Conservation (phyloP, 2,329 filamentous ascomycete genomes). For the Setomelanomma holmii region DNA sequence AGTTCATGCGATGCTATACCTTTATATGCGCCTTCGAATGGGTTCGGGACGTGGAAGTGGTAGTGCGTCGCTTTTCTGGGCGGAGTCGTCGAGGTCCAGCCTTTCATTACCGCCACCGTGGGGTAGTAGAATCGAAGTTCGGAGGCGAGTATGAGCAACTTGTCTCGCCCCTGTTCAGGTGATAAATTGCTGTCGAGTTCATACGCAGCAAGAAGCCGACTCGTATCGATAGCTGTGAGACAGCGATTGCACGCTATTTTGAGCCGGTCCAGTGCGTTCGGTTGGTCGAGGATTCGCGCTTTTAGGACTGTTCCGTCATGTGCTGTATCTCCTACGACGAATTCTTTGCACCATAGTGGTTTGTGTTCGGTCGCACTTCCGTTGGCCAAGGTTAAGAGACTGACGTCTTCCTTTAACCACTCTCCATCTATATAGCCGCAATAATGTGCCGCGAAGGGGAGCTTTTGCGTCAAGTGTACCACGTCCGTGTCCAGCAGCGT, state of each 20-base stretch:
- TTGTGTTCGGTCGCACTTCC: conserved; percentile 39
- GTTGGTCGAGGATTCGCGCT: conserved; percentile 40
- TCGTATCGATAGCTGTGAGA: conserved; percentile 27
- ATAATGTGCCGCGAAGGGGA: conserved; percentile 36
- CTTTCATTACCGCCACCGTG: conserved; percentile 45
- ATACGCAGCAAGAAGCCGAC: conserved; percentile 44
- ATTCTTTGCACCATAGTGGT: conserved; percentile 53
- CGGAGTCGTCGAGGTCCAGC: conserved; percentile 25
- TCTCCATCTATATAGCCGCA: conserved; percentile 32
- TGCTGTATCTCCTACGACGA: conserved; percentile 57
- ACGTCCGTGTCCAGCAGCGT: conserved; percentile 23
- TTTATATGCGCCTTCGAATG: conserved; percentile 29
- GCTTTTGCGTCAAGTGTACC: conserved; percentile 25
- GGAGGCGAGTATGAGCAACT: conserved; percentile 46
- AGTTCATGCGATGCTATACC: conserved; percentile 37
- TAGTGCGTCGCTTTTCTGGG: conserved; percentile 22
- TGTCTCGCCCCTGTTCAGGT: conserved; percentile 27
- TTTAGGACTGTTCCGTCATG: conserved; percentile 50
- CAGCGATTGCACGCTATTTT: conserved; percentile 18
- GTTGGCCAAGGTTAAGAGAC: conserved; percentile 21
- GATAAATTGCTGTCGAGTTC: conserved; percentile 37
- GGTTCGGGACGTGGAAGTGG: conserved; percentile 40
- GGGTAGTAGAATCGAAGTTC: conserved; percentile 58
- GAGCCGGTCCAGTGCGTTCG: conserved; percentile 18
- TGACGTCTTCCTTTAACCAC: conserved; percentile 28